Evolutionary conservation across 2,329 filamentous ascomycete genomes (phyloP).

Genomic region (Phialophora chinensis): DNA sequence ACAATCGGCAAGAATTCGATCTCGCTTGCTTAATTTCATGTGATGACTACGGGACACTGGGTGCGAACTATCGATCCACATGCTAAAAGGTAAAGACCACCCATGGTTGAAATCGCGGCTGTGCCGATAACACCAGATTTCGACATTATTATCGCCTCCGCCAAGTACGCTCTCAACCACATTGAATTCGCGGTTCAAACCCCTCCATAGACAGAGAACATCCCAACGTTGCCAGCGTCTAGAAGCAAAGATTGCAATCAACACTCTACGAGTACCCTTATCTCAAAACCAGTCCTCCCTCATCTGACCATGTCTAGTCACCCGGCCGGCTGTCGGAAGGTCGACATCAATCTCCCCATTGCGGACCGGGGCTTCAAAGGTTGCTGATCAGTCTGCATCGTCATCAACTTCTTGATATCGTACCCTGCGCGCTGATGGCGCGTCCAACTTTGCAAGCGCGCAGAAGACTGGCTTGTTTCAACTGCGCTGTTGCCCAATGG

Average conservation of each 20-base stretch:
- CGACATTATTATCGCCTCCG: not conserved
- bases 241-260: not conserved
- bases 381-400: slow-evolving; percentile 5
- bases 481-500: slow-evolving; percentile 11
- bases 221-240: too few species aligned
- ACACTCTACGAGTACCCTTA: not conserved
- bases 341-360: not conserved
- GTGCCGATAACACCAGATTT: not conserved
- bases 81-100: not conserved
- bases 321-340: not conserved
- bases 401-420: slow-evolving; percentile 11
- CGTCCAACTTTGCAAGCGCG: slow-evolving; percentile 4
- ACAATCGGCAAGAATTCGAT: not conserved
- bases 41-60: slow-evolving; percentile 11
- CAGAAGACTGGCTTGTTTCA: slow-evolving; percentile 2
- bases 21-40: slow-evolving; percentile 23
- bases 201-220: not conserved
- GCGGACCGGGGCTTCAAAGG: not conserved
- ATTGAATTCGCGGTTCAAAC: not conserved
- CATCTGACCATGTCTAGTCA: too few species aligned
- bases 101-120: not conserved
- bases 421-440: slow-evolving; percentile 1
- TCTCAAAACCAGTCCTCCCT: not conserved
- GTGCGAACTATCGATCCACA: slow-evolving; percentile 22
- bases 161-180: not conserved